These are phyloP conservation scores for Talaromyces pinophilus DNA, from an alignment of 2,329 filamentous ascomycete species.

Conservation along the genomic window DNA sequence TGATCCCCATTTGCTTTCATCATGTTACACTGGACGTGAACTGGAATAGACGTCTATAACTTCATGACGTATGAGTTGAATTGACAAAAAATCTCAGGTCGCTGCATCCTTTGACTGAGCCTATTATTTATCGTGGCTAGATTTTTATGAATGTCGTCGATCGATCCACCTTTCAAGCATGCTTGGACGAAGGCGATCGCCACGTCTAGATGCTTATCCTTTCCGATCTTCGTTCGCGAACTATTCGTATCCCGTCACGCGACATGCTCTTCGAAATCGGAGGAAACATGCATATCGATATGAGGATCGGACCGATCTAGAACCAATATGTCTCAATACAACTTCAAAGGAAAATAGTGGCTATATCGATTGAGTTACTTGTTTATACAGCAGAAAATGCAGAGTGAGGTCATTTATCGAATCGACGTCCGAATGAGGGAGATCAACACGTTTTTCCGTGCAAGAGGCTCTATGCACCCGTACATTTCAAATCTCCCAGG, in stretches of 20 bases:
- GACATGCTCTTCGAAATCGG: background rate
- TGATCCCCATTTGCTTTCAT: background rate
- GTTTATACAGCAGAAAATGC: background rate
- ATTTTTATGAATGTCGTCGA: background rate
- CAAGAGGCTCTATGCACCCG: background rate
- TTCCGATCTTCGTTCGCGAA: background rate
- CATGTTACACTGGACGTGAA: background rate
- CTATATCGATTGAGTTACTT: background rate
- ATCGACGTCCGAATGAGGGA: background rate
- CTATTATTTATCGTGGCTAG: background rate
- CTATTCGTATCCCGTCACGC: background rate
- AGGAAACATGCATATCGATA: background rate
- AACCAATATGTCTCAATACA: background rate
- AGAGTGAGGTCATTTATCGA: constrained; percentile 1
- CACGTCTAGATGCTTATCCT: background rate
- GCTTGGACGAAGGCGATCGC: background rate
- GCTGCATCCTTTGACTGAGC: background rate
- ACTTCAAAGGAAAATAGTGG: background rate
- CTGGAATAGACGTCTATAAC: too few species aligned
- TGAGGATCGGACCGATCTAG: background rate
- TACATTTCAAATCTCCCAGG: background rate
- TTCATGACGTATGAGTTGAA: background rate
- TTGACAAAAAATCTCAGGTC: background rate
- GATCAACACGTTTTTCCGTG: background rate
- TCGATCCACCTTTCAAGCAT: too few species aligned